Conservation (phyloP, 139 green algal species). For the Chlorella sp. region DNA sequence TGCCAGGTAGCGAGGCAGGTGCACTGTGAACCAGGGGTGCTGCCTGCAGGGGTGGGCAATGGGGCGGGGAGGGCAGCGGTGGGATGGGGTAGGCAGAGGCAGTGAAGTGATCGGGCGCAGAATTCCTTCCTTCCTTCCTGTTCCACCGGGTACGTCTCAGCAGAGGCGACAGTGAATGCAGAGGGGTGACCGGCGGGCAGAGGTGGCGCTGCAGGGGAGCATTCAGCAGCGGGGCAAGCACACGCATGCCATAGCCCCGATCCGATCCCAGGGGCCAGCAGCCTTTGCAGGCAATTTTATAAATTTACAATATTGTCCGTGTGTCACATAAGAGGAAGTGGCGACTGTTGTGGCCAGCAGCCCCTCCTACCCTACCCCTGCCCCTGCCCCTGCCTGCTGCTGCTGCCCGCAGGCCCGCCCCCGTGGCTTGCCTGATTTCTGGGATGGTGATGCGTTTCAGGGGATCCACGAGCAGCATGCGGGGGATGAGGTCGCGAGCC, state of each 20-base stretch:
- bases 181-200: not conserved
- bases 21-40: conserved; percentile 95
- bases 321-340: no score
- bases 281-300: not conserved
- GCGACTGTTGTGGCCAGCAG: no score
- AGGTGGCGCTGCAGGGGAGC: not conserved
- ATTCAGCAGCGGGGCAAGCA: no score
- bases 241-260: no score
- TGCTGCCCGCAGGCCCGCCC: no score
- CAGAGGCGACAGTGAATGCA: no score
- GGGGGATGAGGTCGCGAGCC: conserved; percentile 96
- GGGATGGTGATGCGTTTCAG: conserved; percentile 99
- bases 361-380: no score
- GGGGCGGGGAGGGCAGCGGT: not conserved
- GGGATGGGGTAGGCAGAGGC: no score
- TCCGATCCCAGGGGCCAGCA: not conserved
- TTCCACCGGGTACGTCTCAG: no score
- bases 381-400: not conserved
- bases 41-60: conserved; percentile 45
- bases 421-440: conserved; percentile 85
- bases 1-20: conserved; percentile 97
- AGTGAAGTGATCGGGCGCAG: no score
- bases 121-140: no score
- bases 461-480: conserved; percentile 98
- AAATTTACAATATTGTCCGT: no score